Evolutionary conservation across 2,329 filamentous ascomycete species (phyloP), one percentile per base, ranked within the genome.

Genomic region (Alternaria conjuncta): DNA sequence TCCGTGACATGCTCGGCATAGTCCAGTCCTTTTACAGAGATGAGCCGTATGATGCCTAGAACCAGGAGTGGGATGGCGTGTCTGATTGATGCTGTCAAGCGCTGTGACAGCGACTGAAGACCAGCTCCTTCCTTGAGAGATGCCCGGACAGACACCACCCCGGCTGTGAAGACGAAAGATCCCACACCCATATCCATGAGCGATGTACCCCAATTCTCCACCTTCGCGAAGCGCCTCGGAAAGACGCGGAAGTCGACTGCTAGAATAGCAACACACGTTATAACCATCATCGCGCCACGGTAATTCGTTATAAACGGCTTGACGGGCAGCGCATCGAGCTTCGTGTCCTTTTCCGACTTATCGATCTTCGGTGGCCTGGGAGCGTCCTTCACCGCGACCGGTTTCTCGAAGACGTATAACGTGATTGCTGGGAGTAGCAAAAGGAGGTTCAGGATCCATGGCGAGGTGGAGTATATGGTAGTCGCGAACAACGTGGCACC

Each of bases 171-270:
- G 72, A 99, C 96, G 82, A 99, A 99, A 12, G 94, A 97, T 26
- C 96, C 96, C 51, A 99, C 96, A 53, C 96, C 96, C 74, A 98
- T 86, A 78, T 99, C 96, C 96, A 99, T 99, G 65, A 99, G 83
- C n/a, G 95, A 98, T 2, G 95, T 97, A 58, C 96, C 96, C 93
- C 96, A 99, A n/a, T 93, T 97, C 81, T 99, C 96, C 3, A 97
- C 96, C 83, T 99, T 99, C 61, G 94, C 96, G 78, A 98, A 98
- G 30, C 96, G 90, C 26, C 96, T 89, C 3, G 96, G 96, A 74
- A 99, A 99, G 63, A 97, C 85, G 18, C 86, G 89, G 78, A 99
- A 99, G 81, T 99, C 96, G 55, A 99, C 96, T 15, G 96, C 96
- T n/a, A 99, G 86, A 71, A 99, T 98, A 56, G 93, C 92, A 49